Percentiles rank a stretch among this genome's conserved stretches.
These are phyloP conservation scores for Paxillus involutus DNA, from an alignment of 768 basidiomycete genomes.

Conservation along the genomic window DNA sequence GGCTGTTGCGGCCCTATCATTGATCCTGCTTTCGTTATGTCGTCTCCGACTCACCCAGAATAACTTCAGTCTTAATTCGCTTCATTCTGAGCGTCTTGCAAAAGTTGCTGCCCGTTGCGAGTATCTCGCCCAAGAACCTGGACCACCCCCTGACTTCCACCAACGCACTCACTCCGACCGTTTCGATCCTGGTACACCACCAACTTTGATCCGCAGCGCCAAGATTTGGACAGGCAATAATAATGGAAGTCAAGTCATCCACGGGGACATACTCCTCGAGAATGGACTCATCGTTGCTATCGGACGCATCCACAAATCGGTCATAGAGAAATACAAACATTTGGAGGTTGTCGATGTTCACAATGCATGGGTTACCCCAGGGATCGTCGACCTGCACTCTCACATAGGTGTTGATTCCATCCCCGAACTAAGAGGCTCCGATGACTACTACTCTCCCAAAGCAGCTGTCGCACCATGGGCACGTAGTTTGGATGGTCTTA, in stretches of 20 bases:
- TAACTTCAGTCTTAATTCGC: not conserved
- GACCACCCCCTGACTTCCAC: conserved; percentile 44
- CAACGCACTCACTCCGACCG: conserved; percentile 58
- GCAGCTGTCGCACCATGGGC: conserved; percentile 55
- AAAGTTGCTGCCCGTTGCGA: conserved; percentile 1
- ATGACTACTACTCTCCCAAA: conserved; percentile 54
- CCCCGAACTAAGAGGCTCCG: conserved; percentile 50
- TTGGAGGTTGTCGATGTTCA: conserved; percentile 56
- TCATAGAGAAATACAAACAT: conserved; percentile 33
- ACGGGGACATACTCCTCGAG: conserved; percentile 68
- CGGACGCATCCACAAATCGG: conserved; percentile 40
- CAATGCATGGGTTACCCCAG: conserved; percentile 75
- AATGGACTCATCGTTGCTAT: conserved; percentile 60
- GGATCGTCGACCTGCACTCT: conserved; percentile 65
- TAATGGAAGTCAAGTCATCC: conserved; percentile 52
- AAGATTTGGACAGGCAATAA: conserved; percentile 62
- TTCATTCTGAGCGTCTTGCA: not conserved
- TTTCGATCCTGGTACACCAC: conserved; percentile 61
- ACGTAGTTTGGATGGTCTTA: conserved; percentile 73
- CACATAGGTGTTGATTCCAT: conserved; percentile 58
- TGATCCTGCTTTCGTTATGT: not conserved
- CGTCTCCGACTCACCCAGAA: not conserved
- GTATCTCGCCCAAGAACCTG: conserved; percentile 23
- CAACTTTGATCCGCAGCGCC: conserved; percentile 71
- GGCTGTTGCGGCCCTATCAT: not conserved